Base-by-base conservation (phyloP, 2,329 filamentous ascomycete species). In the Penicillium griseofulvum region DNA sequence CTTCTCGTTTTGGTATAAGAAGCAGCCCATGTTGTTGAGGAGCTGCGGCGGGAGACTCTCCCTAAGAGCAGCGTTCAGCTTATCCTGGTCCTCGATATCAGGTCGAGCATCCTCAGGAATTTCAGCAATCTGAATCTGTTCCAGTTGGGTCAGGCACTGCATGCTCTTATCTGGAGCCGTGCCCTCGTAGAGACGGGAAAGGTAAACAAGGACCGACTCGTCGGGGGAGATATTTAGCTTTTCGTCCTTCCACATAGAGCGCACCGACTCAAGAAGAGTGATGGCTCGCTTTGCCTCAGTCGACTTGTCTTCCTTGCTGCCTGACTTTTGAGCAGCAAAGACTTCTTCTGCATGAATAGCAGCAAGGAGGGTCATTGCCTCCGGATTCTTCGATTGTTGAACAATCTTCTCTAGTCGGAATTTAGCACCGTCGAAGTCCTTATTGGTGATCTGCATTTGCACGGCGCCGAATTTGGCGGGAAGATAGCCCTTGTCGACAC, bases 11-110 rank as follows among this genome's bases (percentile, higher is more conserved):
- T 96, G 91, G 63, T 91, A 97, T 64, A 96, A 86, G 75, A 97
- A 97, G 73, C 92, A 97, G 5, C 90, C 94, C 70, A 97, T 96
- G 71, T 99, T 99, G 80, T 97, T 99, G 41, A 99, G 82, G 2
- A 97, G 81, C 68, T 96, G 91, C 4, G 94, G 94, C 1, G 92
- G 90, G 1, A 99, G 79, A 55, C 88, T 81, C 68, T 92, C 89
- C 51, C 91, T 87, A 28, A 96, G 80, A 52, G 83, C 83, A 54
- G 84, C 64, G 41, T 71, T 74, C 50, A 72, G 75, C 29, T 83
- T 81, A 3, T 79, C 81, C 55, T 88, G 83, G 50, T 90, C 85
- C 17, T 84, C 80, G 2, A 76, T 71, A 33, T 83, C 75, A 0
- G 87, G 86, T 24, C 81, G 80, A 45, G 92, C 87, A 11, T 88